Percentiles rank a stretch among this genome's conserved stretches.
These are phyloP conservation scores for Scytalidium lignicola DNA, from an alignment of 2,329 filamentous ascomycete species.

Conservation along the genomic window DNA sequence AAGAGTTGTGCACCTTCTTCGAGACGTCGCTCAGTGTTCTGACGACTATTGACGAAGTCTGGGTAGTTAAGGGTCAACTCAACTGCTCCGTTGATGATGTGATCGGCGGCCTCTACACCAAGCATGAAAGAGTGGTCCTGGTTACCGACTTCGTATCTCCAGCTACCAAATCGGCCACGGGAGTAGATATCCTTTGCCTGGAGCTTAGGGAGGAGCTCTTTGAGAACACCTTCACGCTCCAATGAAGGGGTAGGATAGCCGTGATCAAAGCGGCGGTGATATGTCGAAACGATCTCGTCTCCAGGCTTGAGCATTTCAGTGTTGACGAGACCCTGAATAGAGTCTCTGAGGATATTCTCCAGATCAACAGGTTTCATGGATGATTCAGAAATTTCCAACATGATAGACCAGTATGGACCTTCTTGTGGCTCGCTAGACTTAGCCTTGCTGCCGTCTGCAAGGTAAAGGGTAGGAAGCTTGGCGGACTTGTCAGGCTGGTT, in stretches of 20 bases:
- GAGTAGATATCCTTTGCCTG: conserved; percentile 90
- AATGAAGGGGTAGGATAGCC: conserved; percentile 94
- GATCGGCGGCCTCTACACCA: conserved; percentile 69
- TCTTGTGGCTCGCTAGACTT: conserved; percentile 66
- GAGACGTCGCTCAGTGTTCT: conserved; percentile 33
- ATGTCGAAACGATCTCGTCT: conserved; percentile 96
- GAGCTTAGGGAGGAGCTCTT: conserved; percentile 86
- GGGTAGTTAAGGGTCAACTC: conserved; percentile 76
- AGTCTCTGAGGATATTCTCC: conserved; percentile 79
- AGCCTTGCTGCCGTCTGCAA: conserved; percentile 81
- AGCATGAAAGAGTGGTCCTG: conserved; percentile 76
- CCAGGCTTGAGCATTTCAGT: conserved; percentile 88
- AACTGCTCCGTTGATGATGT: conserved; percentile 66
- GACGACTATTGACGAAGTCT: conserved; percentile 62
- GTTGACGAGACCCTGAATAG: conserved; percentile 94
- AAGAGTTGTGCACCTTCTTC: conserved; percentile 29
- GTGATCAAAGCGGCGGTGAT: conserved; percentile 97
- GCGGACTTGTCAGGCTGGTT: conserved; percentile 83
- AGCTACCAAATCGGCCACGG: conserved; percentile 94
- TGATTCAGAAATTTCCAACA: conserved; percentile 97
- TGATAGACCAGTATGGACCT: conserved; percentile 99
- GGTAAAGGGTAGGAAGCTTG: conserved; percentile 82
- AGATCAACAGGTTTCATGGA: conserved; percentile 90
- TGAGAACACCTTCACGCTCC: conserved; percentile 92
- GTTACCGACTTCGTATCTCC: conserved; percentile 89